Conservation (phyloP, 148 eudicot genomes). For the Spergularia bocconei region DNA sequence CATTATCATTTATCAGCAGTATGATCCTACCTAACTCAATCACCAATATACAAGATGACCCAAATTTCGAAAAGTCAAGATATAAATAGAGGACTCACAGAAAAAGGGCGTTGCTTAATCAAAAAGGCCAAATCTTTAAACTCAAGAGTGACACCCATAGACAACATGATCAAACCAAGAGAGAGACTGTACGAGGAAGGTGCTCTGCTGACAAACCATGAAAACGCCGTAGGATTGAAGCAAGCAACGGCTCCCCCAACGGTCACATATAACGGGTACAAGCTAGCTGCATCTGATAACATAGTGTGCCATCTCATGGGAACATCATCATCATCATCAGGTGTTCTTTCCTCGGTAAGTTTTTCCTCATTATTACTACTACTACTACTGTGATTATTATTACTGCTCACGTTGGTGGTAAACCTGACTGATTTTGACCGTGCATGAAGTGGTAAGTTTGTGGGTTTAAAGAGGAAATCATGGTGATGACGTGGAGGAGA, state of each 20-base stretch:
- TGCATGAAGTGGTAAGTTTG: not conserved
- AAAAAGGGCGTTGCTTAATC: constrained; percentile 50
- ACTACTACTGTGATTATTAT: not conserved
- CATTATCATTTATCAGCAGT: too few relatives aligned
- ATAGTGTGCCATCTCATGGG: constrained; percentile 44
- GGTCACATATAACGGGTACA: constrained; percentile 64
- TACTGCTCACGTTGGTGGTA: not conserved
- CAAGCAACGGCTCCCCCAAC: constrained; percentile 59
- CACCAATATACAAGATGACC: too few relatives aligned
- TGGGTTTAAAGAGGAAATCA: not conserved
- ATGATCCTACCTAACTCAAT: too few relatives aligned
- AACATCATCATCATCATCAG: not conserved
- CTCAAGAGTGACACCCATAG: constrained; percentile 70
- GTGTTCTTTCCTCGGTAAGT: not conserved
- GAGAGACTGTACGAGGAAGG: constrained; percentile 55
- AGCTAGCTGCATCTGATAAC: constrained; percentile 46
- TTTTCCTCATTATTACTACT: not conserved
- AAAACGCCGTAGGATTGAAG: constrained; percentile 45
- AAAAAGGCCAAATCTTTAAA: constrained; percentile 45
- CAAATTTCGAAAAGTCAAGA: too few relatives aligned
- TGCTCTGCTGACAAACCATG: constrained; percentile 54
- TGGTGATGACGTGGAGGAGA: not conserved
- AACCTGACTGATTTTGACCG: not conserved
- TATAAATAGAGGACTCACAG: constrained; percentile 38
- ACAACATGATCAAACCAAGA: constrained; percentile 64